Evolutionary conservation across 305 asterid species (phyloP).

Genomic region (Fraxinus dipetala): DNA sequence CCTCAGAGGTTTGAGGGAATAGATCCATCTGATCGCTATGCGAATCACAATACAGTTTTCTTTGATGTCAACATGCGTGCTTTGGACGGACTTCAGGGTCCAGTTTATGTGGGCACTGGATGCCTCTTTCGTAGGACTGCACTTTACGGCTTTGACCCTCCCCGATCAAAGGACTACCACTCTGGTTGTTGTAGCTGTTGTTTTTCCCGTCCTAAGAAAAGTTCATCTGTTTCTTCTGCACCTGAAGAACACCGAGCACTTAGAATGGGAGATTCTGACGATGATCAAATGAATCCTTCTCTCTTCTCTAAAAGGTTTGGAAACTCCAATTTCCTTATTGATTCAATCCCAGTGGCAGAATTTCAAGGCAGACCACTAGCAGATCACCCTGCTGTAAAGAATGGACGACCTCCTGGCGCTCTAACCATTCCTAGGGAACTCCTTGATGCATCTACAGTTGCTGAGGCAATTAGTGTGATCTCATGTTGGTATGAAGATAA

Average conservation of each 20-base stretch:
- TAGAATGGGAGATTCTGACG: slow-evolving; percentile 82
- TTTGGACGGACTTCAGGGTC: slow-evolving; percentile 85
- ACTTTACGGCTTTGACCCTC: slow-evolving; percentile 83
- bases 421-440: slow-evolving; percentile 77
- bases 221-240: slow-evolving; percentile 41
- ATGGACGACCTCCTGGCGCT: slow-evolving; percentile 90
- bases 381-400: slow-evolving; percentile 83
- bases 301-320: slow-evolving; percentile 86
- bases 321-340: slow-evolving; percentile 72
- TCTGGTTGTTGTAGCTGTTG: slow-evolving; percentile 69
- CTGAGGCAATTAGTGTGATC: slow-evolving; percentile 91
- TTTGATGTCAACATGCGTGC: slow-evolving; percentile 94
- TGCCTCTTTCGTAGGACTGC: slow-evolving; percentile 85
- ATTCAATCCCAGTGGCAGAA: slow-evolving; percentile 87
- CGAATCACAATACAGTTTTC: slow-evolving; percentile 89
- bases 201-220: slow-evolving; percentile 50
- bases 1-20: slow-evolving; percentile 92
- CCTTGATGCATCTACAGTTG: slow-evolving; percentile 88
- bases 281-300: slow-evolving; percentile 71
- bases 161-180: slow-evolving; percentile 55
- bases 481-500: slow-evolving; percentile 98
- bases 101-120: slow-evolving; percentile 91
- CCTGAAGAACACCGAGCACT: slow-evolving; percentile 80
- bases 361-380: slow-evolving; percentile 94
- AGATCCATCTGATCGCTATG: slow-evolving; percentile 86